Percentiles rank a stretch among this genome's conserved stretches.
Evolutionary conservation across 805 yeast genomes (phyloP).

Genomic region (Saturnispora dispora): DNA sequence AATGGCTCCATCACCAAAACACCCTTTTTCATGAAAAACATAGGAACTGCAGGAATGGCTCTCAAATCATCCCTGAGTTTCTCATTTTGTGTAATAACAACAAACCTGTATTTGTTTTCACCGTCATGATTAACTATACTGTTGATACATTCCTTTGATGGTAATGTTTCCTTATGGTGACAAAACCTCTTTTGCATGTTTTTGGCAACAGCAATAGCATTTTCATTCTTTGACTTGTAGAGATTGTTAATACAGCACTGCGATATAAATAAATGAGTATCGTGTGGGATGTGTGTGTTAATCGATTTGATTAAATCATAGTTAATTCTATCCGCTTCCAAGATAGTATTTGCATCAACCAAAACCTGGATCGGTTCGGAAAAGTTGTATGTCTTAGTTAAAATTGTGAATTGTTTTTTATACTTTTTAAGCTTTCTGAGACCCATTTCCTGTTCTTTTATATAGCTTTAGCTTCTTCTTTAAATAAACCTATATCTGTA

Average conservation of each 20-base stretch:
- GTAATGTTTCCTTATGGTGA: conserved; percentile 52
- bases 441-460: conserved; percentile 1
- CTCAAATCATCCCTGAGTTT: conserved; percentile 62
- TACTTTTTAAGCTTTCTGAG: conserved; percentile 29
- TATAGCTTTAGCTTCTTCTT: neutral
- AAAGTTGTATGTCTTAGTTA: conserved; percentile 80
- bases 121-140: conserved; percentile 64
- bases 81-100: conserved; percentile 77
- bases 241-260: conserved; percentile 90
- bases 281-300: conserved; percentile 72
- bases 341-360: conserved; percentile 72
- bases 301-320: conserved; percentile 79
- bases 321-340: conserved; percentile 54
- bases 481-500: neutral
- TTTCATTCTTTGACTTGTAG: conserved; percentile 61
- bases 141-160: conserved; percentile 64
- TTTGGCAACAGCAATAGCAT: conserved; percentile 75
- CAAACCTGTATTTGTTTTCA: conserved; percentile 80
- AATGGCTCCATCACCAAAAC: conserved; percentile 96
- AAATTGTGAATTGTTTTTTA: conserved; percentile 83
- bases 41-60: conserved; percentile 79
- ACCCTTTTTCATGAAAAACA: conserved; percentile 77
- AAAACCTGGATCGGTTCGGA: conserved; percentile 89
- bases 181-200: conserved; percentile 87
- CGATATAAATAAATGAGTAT: conserved; percentile 83